A percentile compares a stretch with the other conserved stretches of the same genome.
phyloP scores from a whole-genome alignment of 805 yeast species.

The Suhomyces prunicola region DNA sequence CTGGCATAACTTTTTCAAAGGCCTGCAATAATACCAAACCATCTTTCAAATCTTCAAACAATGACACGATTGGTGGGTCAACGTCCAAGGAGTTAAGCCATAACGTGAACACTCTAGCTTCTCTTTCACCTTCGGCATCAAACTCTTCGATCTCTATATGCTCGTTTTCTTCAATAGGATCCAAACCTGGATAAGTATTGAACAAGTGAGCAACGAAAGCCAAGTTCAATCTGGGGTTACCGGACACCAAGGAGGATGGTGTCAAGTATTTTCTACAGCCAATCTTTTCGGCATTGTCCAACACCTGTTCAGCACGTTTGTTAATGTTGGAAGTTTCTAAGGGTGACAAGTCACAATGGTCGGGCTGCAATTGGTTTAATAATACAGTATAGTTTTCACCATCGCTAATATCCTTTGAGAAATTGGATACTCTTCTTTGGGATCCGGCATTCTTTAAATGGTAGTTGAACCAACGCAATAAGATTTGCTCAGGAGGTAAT shows the following conservation, averaged over 20 bases:
- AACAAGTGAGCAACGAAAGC: slow-evolving; percentile 97
- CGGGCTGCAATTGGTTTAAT: slow-evolving; percentile 84
- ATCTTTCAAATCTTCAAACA: slow-evolving; percentile 93
- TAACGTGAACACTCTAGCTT: slow-evolving; percentile 95
- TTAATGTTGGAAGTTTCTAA: slow-evolving; percentile 72
- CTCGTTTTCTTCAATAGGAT: slow-evolving; percentile 88
- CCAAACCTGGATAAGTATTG: slow-evolving; percentile 95
- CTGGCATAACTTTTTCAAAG: slow-evolving; percentile 93
- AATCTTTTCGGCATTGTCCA: slow-evolving; percentile 83
- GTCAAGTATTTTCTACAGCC: slow-evolving; percentile 94
- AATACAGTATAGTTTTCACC: slow-evolving; percentile 94
- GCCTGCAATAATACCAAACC: slow-evolving; percentile 89
- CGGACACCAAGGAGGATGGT: slow-evolving; percentile 88
- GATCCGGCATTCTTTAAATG: slow-evolving; percentile 92
- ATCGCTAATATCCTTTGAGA: slow-evolving; percentile 83
- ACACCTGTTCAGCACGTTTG: slow-evolving; percentile 82
- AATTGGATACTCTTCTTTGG: slow-evolving; percentile 80
- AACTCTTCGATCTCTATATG: slow-evolving; percentile 94
- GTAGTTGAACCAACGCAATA: slow-evolving; percentile 95
- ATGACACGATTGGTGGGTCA: slow-evolving; percentile 85
- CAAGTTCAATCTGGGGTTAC: slow-evolving; percentile 93
- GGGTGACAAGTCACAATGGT: slow-evolving; percentile 76
- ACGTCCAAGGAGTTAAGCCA: slow-evolving; percentile 98
- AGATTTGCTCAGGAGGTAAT: slow-evolving; percentile 95
- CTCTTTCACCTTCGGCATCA: slow-evolving; percentile 99